A percentile compares a stretch with the other conserved stretches of the same genome.
phyloP scores from a whole-genome alignment of 176 grass and related monocot genomes.

The Saccharum officinarum region DNA sequence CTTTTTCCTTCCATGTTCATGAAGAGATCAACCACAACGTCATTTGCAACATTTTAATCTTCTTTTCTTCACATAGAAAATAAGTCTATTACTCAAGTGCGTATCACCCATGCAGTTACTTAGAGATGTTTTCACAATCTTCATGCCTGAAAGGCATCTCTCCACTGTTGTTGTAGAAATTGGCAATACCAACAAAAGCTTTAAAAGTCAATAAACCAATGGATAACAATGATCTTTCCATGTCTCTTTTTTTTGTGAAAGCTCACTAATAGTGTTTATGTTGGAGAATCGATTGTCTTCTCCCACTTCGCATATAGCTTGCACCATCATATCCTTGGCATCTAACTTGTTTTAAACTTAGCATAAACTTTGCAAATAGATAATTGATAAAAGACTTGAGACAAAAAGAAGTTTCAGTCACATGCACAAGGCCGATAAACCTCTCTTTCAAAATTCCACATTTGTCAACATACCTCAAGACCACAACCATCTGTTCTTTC shows the following conservation, averaged over 20 bases:
- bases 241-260: background rate
- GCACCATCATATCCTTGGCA: background rate
- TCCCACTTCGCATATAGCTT: background rate
- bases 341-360: no score
- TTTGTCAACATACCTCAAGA: background rate
- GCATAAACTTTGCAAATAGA: no score
- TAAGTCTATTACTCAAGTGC: background rate
- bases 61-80: background rate
- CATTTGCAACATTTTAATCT: background rate
- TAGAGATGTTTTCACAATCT: background rate
- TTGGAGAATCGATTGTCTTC: no score
- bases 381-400: no score
- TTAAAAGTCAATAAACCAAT: background rate
- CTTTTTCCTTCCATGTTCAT: background rate
- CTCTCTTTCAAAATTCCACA: background rate
- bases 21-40: background rate
- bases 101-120: background rate
- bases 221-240: background rate
- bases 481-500: background rate
- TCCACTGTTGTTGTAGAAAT: background rate
- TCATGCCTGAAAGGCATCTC: no score
- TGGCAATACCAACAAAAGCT: background rate
- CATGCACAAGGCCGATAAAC: background rate
- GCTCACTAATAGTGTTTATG: no score
- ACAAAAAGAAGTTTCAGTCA: background rate